Conservation (phyloP, 2,329 filamentous ascomycete species). For the Thermomyces lanuginosus region DNA sequence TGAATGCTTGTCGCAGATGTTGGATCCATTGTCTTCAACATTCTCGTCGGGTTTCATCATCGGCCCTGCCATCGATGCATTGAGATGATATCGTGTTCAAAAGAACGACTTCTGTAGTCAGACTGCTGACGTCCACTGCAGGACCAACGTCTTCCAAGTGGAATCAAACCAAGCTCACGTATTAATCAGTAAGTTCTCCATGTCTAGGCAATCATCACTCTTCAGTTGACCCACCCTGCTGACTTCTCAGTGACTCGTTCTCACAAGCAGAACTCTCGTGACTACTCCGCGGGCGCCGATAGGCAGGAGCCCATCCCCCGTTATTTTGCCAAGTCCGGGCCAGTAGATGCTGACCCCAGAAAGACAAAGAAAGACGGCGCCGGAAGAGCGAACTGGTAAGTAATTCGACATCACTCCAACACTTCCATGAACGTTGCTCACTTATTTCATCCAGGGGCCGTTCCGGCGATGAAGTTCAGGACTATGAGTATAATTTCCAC, state of each 20-base stretch:
- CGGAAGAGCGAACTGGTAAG: conserved; percentile 88
- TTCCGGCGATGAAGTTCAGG: conserved; percentile 66
- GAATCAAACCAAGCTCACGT: too few relatives aligned
- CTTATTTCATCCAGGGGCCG: conserved; percentile 49
- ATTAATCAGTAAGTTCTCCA: too few relatives aligned
- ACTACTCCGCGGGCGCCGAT: conserved; percentile 65
- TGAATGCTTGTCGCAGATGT: too few relatives aligned
- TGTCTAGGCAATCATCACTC: too few relatives aligned
- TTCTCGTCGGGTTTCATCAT: too few relatives aligned
- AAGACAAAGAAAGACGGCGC: conserved; percentile 94
- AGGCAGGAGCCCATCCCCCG: conserved; percentile 69
- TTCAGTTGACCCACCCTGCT: neutral
- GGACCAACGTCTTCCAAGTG: too few relatives aligned
- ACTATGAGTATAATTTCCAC: conserved; percentile 66
- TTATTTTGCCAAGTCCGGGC: conserved; percentile 82
- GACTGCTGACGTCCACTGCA: too few relatives aligned
- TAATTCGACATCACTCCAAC: conserved; percentile 4
- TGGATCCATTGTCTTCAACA: too few relatives aligned
- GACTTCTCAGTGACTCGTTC: conserved; percentile 71
- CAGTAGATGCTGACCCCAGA: conserved; percentile 66
- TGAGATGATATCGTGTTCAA: too few relatives aligned
- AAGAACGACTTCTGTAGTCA: too few relatives aligned
- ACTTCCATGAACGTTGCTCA: conserved; percentile 2
- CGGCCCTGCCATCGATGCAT: too few relatives aligned
- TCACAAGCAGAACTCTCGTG: conserved; percentile 87